Percentiles rank a stretch among this genome's conserved stretches.
Conservation (phyloP, 768 basidiomycete genomes). For the Boletus pseudo-olivaceus region DNA sequence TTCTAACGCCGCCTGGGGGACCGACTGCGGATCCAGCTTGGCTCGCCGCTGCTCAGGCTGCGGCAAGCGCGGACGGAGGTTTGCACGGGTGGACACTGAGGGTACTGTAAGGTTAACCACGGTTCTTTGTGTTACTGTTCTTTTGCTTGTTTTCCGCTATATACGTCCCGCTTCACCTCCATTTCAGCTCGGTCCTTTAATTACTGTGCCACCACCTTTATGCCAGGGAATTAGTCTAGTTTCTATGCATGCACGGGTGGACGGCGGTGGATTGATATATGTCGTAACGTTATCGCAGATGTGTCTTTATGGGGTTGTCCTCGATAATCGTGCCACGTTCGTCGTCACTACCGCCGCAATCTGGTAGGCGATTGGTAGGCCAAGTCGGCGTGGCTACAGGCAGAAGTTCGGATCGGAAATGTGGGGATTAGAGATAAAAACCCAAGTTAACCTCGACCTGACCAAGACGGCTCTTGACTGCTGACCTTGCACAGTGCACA, state of each 20-base stretch:
- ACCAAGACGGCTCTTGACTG: neutral
- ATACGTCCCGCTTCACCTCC: conserved; percentile 23
- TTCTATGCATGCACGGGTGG: neutral
- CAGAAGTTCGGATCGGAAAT: neutral
- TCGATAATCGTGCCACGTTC: conserved; percentile 25
- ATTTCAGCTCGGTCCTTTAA: conserved; percentile 7
- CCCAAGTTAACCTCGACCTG: neutral
- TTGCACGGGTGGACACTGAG: conserved; percentile 76
- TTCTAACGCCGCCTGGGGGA: conserved; percentile 43
- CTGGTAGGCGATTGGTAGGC: conserved; percentile 10
- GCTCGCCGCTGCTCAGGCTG: conserved; percentile 72
- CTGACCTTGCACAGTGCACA: neutral
- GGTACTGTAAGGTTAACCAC: conserved; percentile 53
- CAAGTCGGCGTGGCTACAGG: neutral
- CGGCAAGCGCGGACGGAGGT: conserved; percentile 61
- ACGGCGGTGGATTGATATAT: conserved; percentile 18
- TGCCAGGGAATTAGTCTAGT: conserved; percentile 9
- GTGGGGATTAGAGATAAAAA: conserved; percentile 11
- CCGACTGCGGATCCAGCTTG: conserved; percentile 57
- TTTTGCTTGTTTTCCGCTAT: conserved; percentile 26
- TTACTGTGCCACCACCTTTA: neutral
- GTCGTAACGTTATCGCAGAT: conserved; percentile 24
- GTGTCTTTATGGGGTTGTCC: neutral
- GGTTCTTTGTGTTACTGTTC: conserved; percentile 24
- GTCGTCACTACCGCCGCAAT: conserved; percentile 7